Percentiles rank a stretch among this genome's conserved stretches.
Evolutionary conservation across 2,329 filamentous ascomycete species (phyloP).

Genomic region (Pseudopithomyces maydicus): DNA sequence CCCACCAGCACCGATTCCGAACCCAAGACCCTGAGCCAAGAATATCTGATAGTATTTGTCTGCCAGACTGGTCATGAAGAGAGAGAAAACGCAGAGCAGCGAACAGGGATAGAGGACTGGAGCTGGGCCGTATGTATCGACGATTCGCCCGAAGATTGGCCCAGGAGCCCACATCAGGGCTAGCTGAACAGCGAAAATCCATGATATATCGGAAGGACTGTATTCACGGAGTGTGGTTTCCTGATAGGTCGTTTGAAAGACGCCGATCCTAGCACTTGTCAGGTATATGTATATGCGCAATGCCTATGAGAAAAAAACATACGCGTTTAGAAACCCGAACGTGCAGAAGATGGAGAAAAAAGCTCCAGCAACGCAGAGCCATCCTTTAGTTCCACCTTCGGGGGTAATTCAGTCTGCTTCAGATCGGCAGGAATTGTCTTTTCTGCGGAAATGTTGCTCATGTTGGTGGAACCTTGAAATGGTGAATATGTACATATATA

Average conservation of each 20-base stretch:
- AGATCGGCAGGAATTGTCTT: no score
- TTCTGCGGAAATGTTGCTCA: background rate
- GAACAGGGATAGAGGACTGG: conserved; percentile 56
- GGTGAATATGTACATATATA: background rate
- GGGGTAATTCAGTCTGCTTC: background rate
- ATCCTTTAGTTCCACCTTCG: conserved; percentile 8
- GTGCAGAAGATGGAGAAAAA: conserved; percentile 14
- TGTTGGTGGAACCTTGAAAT: no score
- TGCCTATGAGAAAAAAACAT: background rate
- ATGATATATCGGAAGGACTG: conserved; percentile 41
- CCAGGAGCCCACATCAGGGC: conserved; percentile 57
- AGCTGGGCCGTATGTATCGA: conserved; percentile 65
- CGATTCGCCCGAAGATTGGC: conserved; percentile 63
- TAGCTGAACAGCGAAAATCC: conserved; percentile 46
- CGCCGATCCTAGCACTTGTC: conserved; percentile 28
- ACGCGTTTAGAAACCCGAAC: conserved; percentile 17
- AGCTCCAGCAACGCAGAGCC: conserved; percentile 11
- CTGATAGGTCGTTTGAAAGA: conserved; percentile 50
- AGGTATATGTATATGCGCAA: background rate
- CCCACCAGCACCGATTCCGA: conserved; percentile 52
- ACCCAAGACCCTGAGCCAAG: conserved; percentile 57
- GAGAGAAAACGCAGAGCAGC: conserved; percentile 59
- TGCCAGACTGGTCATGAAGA: conserved; percentile 64
- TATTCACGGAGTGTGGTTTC: conserved; percentile 38
- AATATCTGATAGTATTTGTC: conserved; percentile 58